Percentiles rank a stretch among this genome's conserved stretches.
phyloP scores from a whole-genome alignment of 2,329 filamentous ascomycete genomes.

The Coniochaeta hoffmannii region DNA sequence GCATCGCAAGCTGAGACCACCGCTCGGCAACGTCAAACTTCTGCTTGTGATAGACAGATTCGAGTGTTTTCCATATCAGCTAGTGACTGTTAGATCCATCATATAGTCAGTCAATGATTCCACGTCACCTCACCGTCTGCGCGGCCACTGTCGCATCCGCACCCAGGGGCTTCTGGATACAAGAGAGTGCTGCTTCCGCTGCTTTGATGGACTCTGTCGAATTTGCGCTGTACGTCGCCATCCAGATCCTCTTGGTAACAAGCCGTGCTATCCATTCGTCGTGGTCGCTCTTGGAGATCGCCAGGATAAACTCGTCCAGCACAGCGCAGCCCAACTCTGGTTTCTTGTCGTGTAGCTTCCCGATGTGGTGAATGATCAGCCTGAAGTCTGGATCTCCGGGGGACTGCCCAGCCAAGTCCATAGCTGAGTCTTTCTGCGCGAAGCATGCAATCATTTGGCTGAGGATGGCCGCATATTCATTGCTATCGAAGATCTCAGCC shows the following conservation, averaged over 20 bases:
- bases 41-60: constrained; percentile 45
- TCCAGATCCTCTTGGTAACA: constrained; percentile 61
- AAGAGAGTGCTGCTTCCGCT: constrained; percentile 30
- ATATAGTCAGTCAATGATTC: no score
- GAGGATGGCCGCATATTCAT: constrained; percentile 46
- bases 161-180: constrained; percentile 40
- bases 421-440: constrained; percentile 35
- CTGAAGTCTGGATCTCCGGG: constrained; percentile 50
- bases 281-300: constrained; percentile 35
- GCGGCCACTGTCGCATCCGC: constrained; percentile 57
- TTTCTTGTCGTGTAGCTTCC: constrained; percentile 51
- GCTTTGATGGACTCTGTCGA: constrained; percentile 17
- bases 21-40: constrained; percentile 47
- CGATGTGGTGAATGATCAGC: constrained; percentile 59
- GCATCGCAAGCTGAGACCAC: constrained; percentile 67
- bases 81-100: constrained; percentile 22
- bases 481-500: constrained; percentile 38
- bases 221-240: constrained; percentile 43
- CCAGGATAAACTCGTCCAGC: constrained; percentile 56
- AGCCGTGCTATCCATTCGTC: constrained; percentile 60
- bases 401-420: background rate
- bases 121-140: constrained; percentile 51
- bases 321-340: constrained; percentile 39
- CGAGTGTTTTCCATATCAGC: constrained; percentile 78
- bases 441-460: constrained; percentile 52